A percentile compares a stretch with the other conserved stretches of the same genome.
These are phyloP conservation scores for Botrytis sinoallii DNA, from an alignment of 2,329 filamentous ascomycete species.

Conservation along the genomic window DNA sequence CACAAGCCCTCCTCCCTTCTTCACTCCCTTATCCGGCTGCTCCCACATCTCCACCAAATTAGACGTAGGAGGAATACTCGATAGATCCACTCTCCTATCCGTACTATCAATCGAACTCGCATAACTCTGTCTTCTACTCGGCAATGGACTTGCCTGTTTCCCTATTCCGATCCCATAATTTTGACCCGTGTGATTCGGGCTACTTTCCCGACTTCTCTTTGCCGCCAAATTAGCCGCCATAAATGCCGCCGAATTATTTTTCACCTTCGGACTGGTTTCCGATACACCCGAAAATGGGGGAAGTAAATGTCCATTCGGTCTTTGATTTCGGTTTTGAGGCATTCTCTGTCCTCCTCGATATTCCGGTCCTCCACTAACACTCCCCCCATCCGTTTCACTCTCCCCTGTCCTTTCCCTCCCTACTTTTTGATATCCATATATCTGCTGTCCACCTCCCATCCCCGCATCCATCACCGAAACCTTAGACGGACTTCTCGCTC, in stretches of 20 bases:
- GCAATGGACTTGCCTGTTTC: conserved; percentile 1
- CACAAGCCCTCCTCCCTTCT: background rate
- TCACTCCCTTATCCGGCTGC: conserved; percentile 38
- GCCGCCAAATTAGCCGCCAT: conserved; percentile 62
- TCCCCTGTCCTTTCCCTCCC: conserved; percentile 19
- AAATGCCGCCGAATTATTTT: conserved; percentile 47
- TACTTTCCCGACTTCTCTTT: conserved; percentile 56
- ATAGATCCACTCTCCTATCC: conserved; percentile 14
- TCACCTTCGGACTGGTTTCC: background rate
- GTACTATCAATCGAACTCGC: conserved; percentile 4
- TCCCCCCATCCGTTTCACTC: background rate
- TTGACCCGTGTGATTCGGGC: conserved; percentile 41
- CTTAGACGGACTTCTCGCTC: conserved; percentile 19
- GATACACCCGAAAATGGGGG: background rate
- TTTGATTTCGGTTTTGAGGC: conserved; percentile 1
- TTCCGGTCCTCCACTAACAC: background rate
- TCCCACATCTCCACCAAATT: conserved; percentile 70
- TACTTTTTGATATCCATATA: background rate
- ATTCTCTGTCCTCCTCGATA: background rate
- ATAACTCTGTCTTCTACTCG: conserved; percentile 12
- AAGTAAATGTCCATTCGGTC: conserved; percentile 11
- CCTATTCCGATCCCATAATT: background rate
- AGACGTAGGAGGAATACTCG: conserved; percentile 57
- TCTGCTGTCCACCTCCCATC: background rate
- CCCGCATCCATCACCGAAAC: conserved; percentile 8